These are phyloP conservation scores for Juncus effusus DNA, from an alignment of 176 grass and related monocot genomes.

Conservation along the genomic window DNA sequence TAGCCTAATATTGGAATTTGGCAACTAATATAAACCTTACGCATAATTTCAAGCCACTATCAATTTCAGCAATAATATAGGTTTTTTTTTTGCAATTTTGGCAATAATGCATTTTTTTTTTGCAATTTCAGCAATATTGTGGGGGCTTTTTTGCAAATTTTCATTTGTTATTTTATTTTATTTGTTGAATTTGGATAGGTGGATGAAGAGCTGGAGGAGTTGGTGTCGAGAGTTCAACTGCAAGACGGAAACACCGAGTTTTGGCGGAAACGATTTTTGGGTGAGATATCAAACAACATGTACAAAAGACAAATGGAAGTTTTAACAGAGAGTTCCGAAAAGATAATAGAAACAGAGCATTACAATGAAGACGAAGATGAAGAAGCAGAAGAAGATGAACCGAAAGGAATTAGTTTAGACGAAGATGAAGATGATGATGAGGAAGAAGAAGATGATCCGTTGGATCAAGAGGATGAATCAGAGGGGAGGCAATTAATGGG, in stretches of 20 bases:
- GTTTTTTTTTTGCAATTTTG: too few relatives aligned
- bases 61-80: too few relatives aligned
- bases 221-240: constrained; percentile 82
- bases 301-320: constrained; percentile 29
- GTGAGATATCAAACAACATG: constrained; percentile 57
- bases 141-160: not conserved
- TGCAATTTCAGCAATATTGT: constrained; percentile 8
- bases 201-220: constrained; percentile 75
- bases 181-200: constrained; percentile 47
- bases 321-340: constrained; percentile 28
- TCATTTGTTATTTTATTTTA: constrained; percentile 19
- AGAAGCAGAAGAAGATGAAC: constrained; percentile 66
- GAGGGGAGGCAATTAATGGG: constrained; percentile 45
- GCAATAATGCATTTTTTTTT: too few relatives aligned
- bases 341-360: constrained; percentile 46
- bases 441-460: constrained; percentile 44
- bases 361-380: constrained; percentile 38
- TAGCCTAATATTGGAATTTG: too few relatives aligned
- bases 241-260: constrained; percentile 96
- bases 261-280: constrained; percentile 87
- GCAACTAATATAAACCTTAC: not conserved
- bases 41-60: not conserved
- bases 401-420: constrained; percentile 37
- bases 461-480: constrained; percentile 76
- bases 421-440: constrained; percentile 51